A percentile compares a stretch with the other conserved stretches of the same genome.
Conservation (phyloP, 441 rosid genomes). For the Hura crepitans region DNA sequence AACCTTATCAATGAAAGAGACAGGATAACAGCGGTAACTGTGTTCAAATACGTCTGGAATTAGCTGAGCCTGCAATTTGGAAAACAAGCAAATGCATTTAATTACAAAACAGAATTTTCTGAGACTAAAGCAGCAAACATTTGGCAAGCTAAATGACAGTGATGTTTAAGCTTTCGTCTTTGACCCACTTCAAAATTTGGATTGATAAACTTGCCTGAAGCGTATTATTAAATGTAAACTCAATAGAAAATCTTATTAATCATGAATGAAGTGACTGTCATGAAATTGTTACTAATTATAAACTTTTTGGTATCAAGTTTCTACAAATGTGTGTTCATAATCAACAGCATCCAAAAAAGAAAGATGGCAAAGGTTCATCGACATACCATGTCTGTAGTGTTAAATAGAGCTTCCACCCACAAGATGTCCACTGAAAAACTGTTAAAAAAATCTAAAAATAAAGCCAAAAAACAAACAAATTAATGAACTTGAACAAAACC, state of each 20-base stretch:
- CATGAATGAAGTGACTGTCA: too few species aligned
- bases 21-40: conserved; percentile 75
- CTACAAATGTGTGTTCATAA: background rate
- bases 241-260: background rate
- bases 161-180: conserved; percentile 3
- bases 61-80: conserved; percentile 35
- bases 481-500: conserved; percentile 8
- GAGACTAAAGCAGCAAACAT: background rate
- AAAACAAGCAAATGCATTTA: conserved; percentile 9
- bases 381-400: conserved; percentile 31
- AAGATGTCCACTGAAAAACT: conserved; percentile 9
- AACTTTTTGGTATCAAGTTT: too few species aligned
- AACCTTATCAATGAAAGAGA: conserved; percentile 81
- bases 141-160: background rate
- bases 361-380: background rate
- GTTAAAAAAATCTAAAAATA: conserved; percentile 1
- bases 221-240: too few species aligned
- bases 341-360: background rate
- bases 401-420: conserved; percentile 19
- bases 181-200: background rate
- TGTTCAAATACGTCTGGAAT: conserved; percentile 43
- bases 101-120: background rate
- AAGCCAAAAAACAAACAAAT: conserved; percentile 5
- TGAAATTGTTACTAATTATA: too few species aligned
- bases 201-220: background rate